phyloP scores from a whole-genome alignment of 2,329 filamentous ascomycete species.

The Penicillium sp. region DNA sequence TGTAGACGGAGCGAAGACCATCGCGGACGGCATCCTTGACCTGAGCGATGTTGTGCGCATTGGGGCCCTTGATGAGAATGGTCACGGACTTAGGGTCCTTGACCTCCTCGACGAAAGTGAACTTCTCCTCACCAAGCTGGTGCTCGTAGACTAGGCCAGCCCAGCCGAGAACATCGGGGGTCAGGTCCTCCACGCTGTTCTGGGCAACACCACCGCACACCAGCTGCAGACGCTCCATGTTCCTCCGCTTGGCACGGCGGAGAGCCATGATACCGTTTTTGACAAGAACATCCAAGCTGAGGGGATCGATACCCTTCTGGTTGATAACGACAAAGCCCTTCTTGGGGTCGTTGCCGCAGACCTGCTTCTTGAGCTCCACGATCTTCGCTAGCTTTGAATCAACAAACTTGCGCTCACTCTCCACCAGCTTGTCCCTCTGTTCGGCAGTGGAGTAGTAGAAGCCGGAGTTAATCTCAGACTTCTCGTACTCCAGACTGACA shows the following conservation, averaged over 20 bases:
- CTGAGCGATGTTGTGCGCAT: conserved; percentile 92
- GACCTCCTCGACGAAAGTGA: conserved; percentile 96
- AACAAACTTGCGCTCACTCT: conserved; percentile 92
- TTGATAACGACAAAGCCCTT: conserved; percentile 98
- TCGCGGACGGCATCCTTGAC: conserved; percentile 95
- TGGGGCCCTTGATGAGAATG: conserved; percentile 94
- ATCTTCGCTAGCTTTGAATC: conserved; percentile 97
- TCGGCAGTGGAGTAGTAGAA: conserved; percentile 99
- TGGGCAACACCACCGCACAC: conserved; percentile 86
- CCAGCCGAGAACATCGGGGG: conserved; percentile 86
- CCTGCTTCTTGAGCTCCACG: conserved; percentile 94
- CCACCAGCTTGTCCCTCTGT: conserved; percentile 94
- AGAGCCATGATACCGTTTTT: conserved; percentile 98
- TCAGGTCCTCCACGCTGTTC: conserved; percentile 93
- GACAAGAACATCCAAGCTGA: conserved; percentile 89
- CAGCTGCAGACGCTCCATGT: conserved; percentile 97
- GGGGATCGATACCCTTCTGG: conserved; percentile 97
- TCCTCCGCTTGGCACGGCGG: conserved; percentile 89
- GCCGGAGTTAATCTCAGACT: conserved; percentile 96
- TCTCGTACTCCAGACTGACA: conserved; percentile 96
- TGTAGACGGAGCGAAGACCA: conserved; percentile 92
- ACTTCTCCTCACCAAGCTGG: conserved; percentile 96
- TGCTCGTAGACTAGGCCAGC: conserved; percentile 96
- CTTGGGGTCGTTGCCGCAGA: conserved; percentile 86
- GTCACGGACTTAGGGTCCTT: conserved; percentile 99